phyloP scores from a whole-genome alignment of 768 basidiomycete species.

The Astraeus odoratus region DNA sequence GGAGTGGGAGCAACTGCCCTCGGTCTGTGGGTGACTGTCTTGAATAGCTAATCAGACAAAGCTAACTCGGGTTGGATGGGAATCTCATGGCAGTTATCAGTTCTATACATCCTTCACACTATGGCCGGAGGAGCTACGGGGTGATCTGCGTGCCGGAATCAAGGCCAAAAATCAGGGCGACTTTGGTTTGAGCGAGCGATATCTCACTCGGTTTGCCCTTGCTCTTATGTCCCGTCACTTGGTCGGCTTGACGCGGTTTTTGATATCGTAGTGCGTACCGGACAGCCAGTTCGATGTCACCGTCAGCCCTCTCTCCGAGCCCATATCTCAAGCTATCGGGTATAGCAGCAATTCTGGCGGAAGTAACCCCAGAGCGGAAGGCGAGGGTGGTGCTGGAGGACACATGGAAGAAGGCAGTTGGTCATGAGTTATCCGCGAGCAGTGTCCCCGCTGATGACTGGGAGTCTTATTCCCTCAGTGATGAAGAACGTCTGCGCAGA shows the following conservation, averaged over 20 bases:
- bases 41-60: not conserved
- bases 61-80: not conserved
- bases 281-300: slow-evolving; percentile 39
- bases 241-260: slow-evolving; percentile 6
- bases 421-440: slow-evolving; percentile 3
- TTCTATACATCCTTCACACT: slow-evolving; percentile 51
- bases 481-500: slow-evolving; percentile 35
- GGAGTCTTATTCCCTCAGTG: slow-evolving; percentile 22
- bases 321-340: slow-evolving; percentile 65
- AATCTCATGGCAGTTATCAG: slow-evolving; percentile 36
- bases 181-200: slow-evolving; percentile 41
- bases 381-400: slow-evolving; percentile 21
- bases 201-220: slow-evolving; percentile 44
- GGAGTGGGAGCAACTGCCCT: slow-evolving; percentile 36
- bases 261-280: slow-evolving; percentile 43
- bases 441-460: slow-evolving; percentile 8
- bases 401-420: slow-evolving; percentile 17
- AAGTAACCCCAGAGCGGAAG: slow-evolving; percentile 31
- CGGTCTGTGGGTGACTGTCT: slow-evolving; percentile 33
- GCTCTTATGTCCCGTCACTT: not conserved
- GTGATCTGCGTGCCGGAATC: slow-evolving; percentile 59
- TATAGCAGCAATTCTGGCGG: slow-evolving; percentile 54
- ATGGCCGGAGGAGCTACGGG: slow-evolving; percentile 60
- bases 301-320: slow-evolving; percentile 29
- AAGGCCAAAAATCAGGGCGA: slow-evolving; percentile 56